phyloP scores from a whole-genome alignment of 257 asterid genomes.

The Thymus quinquecostatus region DNA sequence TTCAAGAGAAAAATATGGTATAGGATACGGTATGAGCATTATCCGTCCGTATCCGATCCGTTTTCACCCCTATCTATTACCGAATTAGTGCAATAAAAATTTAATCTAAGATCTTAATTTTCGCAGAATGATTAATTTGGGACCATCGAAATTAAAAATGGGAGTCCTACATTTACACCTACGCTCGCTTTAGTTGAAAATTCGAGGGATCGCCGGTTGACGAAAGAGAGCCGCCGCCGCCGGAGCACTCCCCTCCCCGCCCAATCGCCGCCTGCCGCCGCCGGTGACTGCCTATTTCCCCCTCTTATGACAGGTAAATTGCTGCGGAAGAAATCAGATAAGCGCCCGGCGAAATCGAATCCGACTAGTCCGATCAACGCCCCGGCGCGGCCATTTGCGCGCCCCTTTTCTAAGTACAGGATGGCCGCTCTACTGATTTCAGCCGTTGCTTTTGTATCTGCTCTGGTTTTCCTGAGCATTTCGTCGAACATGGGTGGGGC shows the following conservation, averaged over 20 bases:
- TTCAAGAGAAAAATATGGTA: too few relatives aligned
- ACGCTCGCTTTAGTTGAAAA: neutral
- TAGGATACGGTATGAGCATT: too few relatives aligned
- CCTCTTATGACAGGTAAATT: conserved; percentile 45
- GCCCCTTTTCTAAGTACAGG: conserved; percentile 40
- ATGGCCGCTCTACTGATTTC: conserved; percentile 40
- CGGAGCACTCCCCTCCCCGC: conserved; percentile 21
- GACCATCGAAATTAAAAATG: neutral
- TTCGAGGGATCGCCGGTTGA: conserved; percentile 26
- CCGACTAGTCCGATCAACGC: conserved; percentile 32
- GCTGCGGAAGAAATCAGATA: conserved; percentile 45
- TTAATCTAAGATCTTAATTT: neutral
- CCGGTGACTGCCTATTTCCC: conserved; percentile 32
- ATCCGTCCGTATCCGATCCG: too few relatives aligned
- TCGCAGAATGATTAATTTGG: neutral
- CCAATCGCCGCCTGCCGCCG: conserved; percentile 21
- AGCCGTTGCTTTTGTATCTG: conserved; percentile 35
- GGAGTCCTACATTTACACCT: neutral
- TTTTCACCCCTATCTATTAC: too few relatives aligned
- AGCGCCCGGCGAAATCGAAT: conserved; percentile 33
- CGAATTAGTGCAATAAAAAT: too few relatives aligned
- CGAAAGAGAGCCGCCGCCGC: conserved; percentile 13
- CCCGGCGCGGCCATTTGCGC: conserved; percentile 38
- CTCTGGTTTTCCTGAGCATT: conserved; percentile 38
- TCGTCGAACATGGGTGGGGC: conserved; percentile 39